Conservation (phyloP, 495 filamentous ascomycete species). For the Niebla homalea region DNA sequence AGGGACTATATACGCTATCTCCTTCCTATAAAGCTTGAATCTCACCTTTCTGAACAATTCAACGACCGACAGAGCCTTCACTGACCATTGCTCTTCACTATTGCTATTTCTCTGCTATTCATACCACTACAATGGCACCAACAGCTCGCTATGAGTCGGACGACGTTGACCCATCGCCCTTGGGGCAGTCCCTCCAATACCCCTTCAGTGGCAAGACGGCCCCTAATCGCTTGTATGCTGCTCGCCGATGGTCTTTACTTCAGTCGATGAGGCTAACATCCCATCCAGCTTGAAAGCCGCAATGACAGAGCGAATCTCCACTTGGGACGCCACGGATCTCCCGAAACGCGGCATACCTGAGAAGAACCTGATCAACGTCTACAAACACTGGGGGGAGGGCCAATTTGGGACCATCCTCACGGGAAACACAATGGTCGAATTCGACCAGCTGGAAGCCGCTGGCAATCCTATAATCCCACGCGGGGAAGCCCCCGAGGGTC, state of each 20-base stretch:
- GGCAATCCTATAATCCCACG: slow-evolving; percentile 46
- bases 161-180: slow-evolving; percentile 29
- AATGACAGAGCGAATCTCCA: slow-evolving; percentile 47
- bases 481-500: slow-evolving; percentile 31
- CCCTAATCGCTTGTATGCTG: slow-evolving; percentile 32
- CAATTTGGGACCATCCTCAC: slow-evolving; percentile 44
- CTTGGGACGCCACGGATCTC: slow-evolving; percentile 38
- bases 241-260: neutral
- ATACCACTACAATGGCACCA: slow-evolving; percentile 11
- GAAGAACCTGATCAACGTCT: slow-evolving; percentile 42
- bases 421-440: slow-evolving; percentile 50
- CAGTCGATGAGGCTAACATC: neutral
- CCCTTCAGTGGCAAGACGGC: slow-evolving; percentile 42
- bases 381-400: slow-evolving; percentile 47
- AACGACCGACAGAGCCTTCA: too few relatives aligned
- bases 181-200: slow-evolving; percentile 44
- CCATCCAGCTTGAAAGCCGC: slow-evolving; percentile 43
- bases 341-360: slow-evolving; percentile 42
- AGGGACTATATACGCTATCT: neutral
- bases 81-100: too few relatives aligned
- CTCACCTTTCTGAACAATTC: too few relatives aligned
- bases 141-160: slow-evolving; percentile 18
- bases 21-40: too few relatives aligned
- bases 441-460: slow-evolving; percentile 41
- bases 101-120: too few relatives aligned